phyloP scores from a whole-genome alignment of 805 yeast species.

The Scheffersomyces amazonensis region DNA sequence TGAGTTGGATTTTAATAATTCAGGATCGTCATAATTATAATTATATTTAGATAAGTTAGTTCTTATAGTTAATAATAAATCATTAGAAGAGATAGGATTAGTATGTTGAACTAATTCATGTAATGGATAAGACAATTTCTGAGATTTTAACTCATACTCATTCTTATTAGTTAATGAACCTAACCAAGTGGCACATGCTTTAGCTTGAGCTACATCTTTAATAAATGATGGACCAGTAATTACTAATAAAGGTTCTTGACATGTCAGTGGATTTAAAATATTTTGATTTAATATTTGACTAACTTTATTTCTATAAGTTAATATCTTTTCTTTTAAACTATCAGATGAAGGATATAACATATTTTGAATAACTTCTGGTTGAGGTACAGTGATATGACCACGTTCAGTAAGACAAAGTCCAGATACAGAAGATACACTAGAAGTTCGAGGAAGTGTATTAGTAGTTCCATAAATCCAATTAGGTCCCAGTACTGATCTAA shows the following conservation, averaged over 20 bases:
- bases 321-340: constrained; percentile 22
- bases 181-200: constrained; percentile 43
- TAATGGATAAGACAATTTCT: constrained; percentile 1
- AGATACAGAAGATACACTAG: constrained; percentile 5
- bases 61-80: constrained; percentile 31
- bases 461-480: constrained; percentile 14
- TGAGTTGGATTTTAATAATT: neutral
- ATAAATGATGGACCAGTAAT: constrained; percentile 40
- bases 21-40: constrained; percentile 8
- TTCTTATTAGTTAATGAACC: constrained; percentile 14
- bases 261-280: neutral
- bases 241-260: constrained; percentile 22
- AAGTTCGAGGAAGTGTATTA: neutral
- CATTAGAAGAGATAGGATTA: constrained; percentile 5
- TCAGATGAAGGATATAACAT: constrained; percentile 34
- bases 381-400: constrained; percentile 37
- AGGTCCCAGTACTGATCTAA: constrained; percentile 8
- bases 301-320: constrained; percentile 25
- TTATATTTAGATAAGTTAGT: constrained; percentile 32
- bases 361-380: constrained; percentile 44
- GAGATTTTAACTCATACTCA: neutral
- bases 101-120: constrained; percentile 4
- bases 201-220: constrained; percentile 27
- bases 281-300: constrained; percentile 10
- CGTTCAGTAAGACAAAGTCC: constrained; percentile 22